phyloP scores from a whole-genome alignment of 2,329 filamentous ascomycete species.

The Exophiala phaeomuriformis region DNA sequence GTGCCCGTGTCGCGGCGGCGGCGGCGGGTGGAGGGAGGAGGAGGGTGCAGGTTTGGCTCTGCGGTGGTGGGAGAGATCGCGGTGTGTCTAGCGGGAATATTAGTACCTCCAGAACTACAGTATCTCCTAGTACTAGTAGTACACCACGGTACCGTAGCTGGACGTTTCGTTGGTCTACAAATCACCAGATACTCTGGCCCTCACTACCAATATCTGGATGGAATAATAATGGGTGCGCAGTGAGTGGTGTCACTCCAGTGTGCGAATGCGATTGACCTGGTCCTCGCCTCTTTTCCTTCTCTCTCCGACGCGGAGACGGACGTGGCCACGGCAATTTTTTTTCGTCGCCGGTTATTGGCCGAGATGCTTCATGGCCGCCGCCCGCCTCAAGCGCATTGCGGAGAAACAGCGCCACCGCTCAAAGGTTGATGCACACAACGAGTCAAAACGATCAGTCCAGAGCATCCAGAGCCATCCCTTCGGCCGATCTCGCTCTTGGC shows the following conservation, averaged over 20 bases:
- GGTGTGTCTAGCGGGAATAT: too few species aligned
- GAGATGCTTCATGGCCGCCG: not conserved
- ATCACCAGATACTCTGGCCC: too few species aligned
- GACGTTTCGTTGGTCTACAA: too few species aligned
- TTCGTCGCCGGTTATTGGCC: not conserved
- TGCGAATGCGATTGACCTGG: too few species aligned
- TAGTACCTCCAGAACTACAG: too few species aligned
- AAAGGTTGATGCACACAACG: not conserved
- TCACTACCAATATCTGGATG: too few species aligned
- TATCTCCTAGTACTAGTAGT: too few species aligned
- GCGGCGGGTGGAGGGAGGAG: not conserved
- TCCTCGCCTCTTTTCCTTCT: not conserved
- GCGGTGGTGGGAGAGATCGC: not conserved
- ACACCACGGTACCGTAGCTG: too few species aligned
- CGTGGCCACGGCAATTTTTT: slow-evolving; percentile 5
- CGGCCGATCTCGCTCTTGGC: slow-evolving; percentile 23
- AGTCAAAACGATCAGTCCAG: too few species aligned
- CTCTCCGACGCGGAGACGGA: not conserved
- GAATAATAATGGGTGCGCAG: too few species aligned
- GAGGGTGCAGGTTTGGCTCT: not conserved
- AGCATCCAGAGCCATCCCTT: not conserved
- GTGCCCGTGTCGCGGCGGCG: not conserved
- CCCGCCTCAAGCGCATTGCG: not conserved
- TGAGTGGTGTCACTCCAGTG: too few species aligned
- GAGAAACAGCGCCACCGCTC: not conserved